These are phyloP conservation scores for Trichoderma cornu-damae DNA, from an alignment of 2,329 filamentous ascomycete species.

Conservation along the genomic window DNA sequence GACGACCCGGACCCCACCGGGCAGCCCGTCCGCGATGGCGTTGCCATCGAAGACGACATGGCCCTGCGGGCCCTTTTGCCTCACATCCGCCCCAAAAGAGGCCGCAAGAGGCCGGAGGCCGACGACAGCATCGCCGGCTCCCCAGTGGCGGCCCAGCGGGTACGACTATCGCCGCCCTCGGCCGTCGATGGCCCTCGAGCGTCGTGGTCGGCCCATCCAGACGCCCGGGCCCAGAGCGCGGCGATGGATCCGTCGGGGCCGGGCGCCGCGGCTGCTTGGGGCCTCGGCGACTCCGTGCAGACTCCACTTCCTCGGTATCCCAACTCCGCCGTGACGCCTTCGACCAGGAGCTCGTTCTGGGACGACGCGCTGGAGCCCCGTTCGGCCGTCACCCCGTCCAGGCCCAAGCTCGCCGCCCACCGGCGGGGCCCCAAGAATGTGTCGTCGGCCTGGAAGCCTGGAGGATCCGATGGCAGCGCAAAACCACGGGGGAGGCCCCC, in stretches of 20 bases:
- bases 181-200: constrained; percentile 36
- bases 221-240: constrained; percentile 32
- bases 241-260: constrained; percentile 35
- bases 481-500: constrained; percentile 78
- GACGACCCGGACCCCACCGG: constrained; percentile 56
- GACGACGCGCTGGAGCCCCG: constrained; percentile 58
- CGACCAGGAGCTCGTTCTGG: constrained; percentile 50
- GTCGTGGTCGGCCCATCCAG: constrained; percentile 43
- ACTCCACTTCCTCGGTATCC: constrained; percentile 67
- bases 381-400: constrained; percentile 68
- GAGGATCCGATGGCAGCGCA: constrained; percentile 53
- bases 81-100: constrained; percentile 61
- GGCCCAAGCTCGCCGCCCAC: constrained; percentile 39
- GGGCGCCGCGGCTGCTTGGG: constrained; percentile 23
- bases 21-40: constrained; percentile 68
- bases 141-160: constrained; percentile 54
- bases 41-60: constrained; percentile 81
- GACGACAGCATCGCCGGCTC: constrained; percentile 43
- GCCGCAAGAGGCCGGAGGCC: constrained; percentile 59
- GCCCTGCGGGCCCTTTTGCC: constrained; percentile 79
- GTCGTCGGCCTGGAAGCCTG: constrained; percentile 81
- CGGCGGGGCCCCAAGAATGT: constrained; percentile 79
- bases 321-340: constrained; percentile 70
- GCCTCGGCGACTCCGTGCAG: constrained; percentile 48
- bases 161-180: constrained; percentile 52